Percentiles rank a stretch among this genome's conserved stretches.
Evolutionary conservation across 768 basidiomycete genomes (phyloP).

Genomic region (Amanita subjunquillea): DNA sequence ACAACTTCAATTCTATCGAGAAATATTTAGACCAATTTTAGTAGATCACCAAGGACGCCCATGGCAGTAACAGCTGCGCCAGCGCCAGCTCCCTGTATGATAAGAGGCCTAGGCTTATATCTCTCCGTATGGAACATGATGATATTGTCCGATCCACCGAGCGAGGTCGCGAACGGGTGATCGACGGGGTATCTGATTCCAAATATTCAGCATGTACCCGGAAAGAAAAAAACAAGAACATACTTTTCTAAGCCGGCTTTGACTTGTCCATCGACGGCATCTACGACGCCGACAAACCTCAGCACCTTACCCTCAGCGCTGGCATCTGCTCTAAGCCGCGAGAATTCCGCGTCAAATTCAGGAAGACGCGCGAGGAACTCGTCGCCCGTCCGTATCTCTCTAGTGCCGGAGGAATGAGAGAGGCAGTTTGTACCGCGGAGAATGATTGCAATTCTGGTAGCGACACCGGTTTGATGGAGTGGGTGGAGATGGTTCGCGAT

Average conservation of each 20-base stretch:
- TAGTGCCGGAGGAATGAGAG: constrained; percentile 75
- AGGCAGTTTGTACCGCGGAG: constrained; percentile 68
- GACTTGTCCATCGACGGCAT: constrained; percentile 59
- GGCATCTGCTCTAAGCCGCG: constrained; percentile 68
- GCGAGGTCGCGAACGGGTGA: constrained; percentile 92
- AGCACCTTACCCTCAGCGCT: constrained; percentile 74
- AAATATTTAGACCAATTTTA: constrained; percentile 36
- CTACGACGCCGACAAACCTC: constrained; percentile 91
- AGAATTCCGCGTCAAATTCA: constrained; percentile 75
- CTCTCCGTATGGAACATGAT: constrained; percentile 94
- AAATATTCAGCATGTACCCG: neutral
- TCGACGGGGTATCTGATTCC: constrained; percentile 65
- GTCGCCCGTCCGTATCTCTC: constrained; percentile 59
- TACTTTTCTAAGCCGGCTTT: constrained; percentile 88
- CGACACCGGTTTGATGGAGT: constrained; percentile 21
- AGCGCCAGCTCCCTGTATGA: constrained; percentile 93
- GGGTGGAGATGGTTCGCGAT: constrained; percentile 59
- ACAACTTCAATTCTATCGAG: no score
- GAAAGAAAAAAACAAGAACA: constrained; percentile 16
- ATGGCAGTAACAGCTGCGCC: constrained; percentile 98
- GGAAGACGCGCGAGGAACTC: constrained; percentile 75
- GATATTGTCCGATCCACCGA: constrained; percentile 96
- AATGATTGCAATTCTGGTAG: constrained; percentile 66
- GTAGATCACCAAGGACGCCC: constrained; percentile 86
- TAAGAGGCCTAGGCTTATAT: constrained; percentile 80